Base-by-base conservation (phyloP, 768 basidiomycete species). In the Dioszegia aurantiaca region DNA sequence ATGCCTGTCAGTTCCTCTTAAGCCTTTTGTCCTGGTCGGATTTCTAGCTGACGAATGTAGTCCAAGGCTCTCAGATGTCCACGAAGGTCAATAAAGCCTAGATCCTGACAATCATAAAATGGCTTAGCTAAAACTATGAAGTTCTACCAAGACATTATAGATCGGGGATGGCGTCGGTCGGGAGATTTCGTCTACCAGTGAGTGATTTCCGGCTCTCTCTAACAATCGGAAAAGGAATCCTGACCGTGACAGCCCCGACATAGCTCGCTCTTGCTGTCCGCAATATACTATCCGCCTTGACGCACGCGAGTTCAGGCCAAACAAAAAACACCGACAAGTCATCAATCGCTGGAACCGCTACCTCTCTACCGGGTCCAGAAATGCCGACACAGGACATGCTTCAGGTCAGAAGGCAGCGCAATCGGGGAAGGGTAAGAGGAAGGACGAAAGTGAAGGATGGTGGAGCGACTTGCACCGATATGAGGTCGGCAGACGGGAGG, bases 201-300 rank as follows among this genome's bases (percentile, higher is more conserved):
- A 51, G 64, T 55, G 26, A 4, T 28, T 24, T 19, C 31, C 31
- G n/a, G n/a, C n/a, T n/a, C n/a, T n/a, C 14, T 14, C 33, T 14
- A 6, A 6, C 33, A 33, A 6, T 33, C 33, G 14, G 33, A 6
- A 33, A 33, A 33, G 33, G 14, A 14, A 33, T 12, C 10, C 47
- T 5, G 26, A 6, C 2, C 24, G 8, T 26, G n/a, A 30, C 33
- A 90, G 89, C 62, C 92, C 92, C 3, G 85, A 93, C 74, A 79
- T 93, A 76, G 82, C 80, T 61, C 73, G 77, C 4, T 87, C 90
- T 10, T 97, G 94, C 72, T 98, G 94, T 73, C 90, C 93, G 0
- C 88, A 91, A 64, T 94, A 95, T 72, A 90, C 94, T 2, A 97
- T 97, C 74, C 89, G 84, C 2, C 58, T 73, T 4, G 61, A 71